Percentiles rank a stretch among this genome's conserved stretches.
phyloP scores from a whole-genome alignment of 805 yeast genomes.

The Lipomyces orientalis region DNA sequence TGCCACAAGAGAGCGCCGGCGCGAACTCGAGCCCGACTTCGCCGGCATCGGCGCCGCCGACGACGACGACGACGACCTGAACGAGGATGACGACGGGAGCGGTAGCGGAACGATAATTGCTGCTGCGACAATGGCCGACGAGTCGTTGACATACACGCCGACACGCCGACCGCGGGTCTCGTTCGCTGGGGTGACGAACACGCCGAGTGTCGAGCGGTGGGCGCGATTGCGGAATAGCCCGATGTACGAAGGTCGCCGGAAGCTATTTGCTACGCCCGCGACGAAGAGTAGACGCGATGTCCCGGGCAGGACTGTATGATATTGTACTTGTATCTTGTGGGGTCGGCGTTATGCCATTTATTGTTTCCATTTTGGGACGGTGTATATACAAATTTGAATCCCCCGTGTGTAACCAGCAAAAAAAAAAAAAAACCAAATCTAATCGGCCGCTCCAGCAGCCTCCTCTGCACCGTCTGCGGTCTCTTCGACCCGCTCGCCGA shows the following conservation, averaged over 20 bases:
- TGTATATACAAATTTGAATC: neutral
- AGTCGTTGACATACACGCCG: conserved; percentile 14
- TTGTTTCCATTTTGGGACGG: neutral
- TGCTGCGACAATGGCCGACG: neutral
- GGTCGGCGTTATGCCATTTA: neutral
- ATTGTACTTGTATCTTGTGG: neutral
- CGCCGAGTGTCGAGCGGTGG: conserved; percentile 32
- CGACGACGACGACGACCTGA: conserved; percentile 14
- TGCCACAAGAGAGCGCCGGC: conserved; percentile 13
- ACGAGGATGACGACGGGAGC: conserved; percentile 1
- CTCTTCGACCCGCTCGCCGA: conserved; percentile 35
- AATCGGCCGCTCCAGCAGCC: neutral
- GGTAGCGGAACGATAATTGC: conserved; percentile 5
- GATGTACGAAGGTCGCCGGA: conserved; percentile 31
- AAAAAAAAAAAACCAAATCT: neutral
- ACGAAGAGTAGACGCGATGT: neutral
- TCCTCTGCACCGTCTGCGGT: neutral
- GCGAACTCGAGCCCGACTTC: neutral
- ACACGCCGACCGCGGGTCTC: conserved; percentile 13
- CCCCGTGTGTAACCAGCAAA: neutral
- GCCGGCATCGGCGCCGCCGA: conserved; percentile 6
- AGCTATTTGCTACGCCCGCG: conserved; percentile 30
- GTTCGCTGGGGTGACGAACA: neutral
- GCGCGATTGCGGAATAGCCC: conserved; percentile 33
- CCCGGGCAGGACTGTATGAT: conserved; percentile 10